Evolutionary conservation across 177 flowering plant species (phyloP).

Genomic region (Vitis hybrid): DNA sequence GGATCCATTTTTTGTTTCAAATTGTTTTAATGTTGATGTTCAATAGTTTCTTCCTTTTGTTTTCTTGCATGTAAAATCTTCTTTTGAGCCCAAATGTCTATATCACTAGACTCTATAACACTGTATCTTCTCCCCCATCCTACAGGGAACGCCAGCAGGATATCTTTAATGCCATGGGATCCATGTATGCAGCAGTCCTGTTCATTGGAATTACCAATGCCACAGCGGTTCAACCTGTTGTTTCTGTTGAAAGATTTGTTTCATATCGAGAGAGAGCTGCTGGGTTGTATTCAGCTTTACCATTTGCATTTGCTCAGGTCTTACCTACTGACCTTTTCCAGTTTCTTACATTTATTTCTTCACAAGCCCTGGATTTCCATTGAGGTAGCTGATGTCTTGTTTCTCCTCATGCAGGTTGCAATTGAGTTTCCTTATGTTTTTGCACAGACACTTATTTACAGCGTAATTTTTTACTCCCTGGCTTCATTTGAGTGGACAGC

Average conservation of each 20-base stretch:
- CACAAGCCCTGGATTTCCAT: not conserved
- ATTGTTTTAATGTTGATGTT: too few relatives aligned
- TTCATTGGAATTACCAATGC: conserved; percentile 92
- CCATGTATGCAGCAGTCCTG: conserved; percentile 89
- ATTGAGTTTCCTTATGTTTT: conserved; percentile 95
- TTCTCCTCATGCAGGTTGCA: conserved; percentile 54
- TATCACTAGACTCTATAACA: not conserved
- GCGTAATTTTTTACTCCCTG: conserved; percentile 78
- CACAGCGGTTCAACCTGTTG: conserved; percentile 93
- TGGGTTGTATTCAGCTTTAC: conserved; percentile 90
- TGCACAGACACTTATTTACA: conserved; percentile 71
- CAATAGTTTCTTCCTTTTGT: too few relatives aligned
- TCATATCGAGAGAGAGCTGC: conserved; percentile 98
- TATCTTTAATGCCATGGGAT: conserved; percentile 89
- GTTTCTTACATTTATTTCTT: not conserved
- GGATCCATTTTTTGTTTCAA: too few relatives aligned
- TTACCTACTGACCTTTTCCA: conserved; percentile 3
- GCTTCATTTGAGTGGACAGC: conserved; percentile 83
- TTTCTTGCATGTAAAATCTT: too few relatives aligned
- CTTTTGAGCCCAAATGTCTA: not conserved
- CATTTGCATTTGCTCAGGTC: conserved; percentile 98
- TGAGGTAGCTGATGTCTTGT: not conserved
- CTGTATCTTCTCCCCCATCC: not conserved
- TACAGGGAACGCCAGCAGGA: conserved; percentile 84
- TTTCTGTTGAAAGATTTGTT: conserved; percentile 93